Base-by-base conservation (phyloP, 1,284 basidiomycete species). In the Ustilago tritici region DNA sequence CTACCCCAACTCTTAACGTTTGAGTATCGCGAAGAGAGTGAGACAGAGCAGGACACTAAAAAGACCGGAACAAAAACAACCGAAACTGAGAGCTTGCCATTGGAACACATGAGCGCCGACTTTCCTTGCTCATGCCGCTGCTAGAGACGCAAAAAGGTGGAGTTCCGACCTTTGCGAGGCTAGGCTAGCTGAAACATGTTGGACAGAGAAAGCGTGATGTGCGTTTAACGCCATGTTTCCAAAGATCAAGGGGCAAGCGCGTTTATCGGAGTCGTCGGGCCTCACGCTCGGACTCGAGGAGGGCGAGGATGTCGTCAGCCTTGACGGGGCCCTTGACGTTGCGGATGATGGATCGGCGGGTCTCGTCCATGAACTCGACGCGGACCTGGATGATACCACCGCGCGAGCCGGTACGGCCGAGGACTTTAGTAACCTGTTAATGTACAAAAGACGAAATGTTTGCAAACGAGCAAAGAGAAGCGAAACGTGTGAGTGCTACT, bases 381-480 rank as follows among this genome's bases (percentile, higher is more conserved):
- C 96, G 95, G 88, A 98, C 95, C 90, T 99, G 97, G 81, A 95
- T 99, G 85, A 99, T 95, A 90, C 95, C 95, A 90, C 97, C 97
- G 88, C 97, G 94, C 85, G 96, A 98, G 81, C 97, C 97, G 87
- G 97, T 99, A 86, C 97, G 92, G 88, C 97, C 97, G 86, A 99
- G 92, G 87, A 98, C 95, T 94, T 97, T 85, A 64, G 79, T 82
- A 70, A 86, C 85, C 82, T 85, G 78, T 70, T 63, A 32, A 8
- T 19, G 9, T n/a, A 14, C 10, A 46, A 31, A 12, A 41, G 1
- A 28, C 23, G 23, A 17, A 61, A 53, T 38, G 14, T 28, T 50
- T 32, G n/a, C 31, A 47, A 34, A 28, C 35, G 50, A 17, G 23
- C 19, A 50, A 56, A 50, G 14, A 46, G 54, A 14, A 43, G 23